Evolutionary conservation across 306 rosid genomes (phyloP).

Genomic region (Astragalus membranaceus): DNA sequence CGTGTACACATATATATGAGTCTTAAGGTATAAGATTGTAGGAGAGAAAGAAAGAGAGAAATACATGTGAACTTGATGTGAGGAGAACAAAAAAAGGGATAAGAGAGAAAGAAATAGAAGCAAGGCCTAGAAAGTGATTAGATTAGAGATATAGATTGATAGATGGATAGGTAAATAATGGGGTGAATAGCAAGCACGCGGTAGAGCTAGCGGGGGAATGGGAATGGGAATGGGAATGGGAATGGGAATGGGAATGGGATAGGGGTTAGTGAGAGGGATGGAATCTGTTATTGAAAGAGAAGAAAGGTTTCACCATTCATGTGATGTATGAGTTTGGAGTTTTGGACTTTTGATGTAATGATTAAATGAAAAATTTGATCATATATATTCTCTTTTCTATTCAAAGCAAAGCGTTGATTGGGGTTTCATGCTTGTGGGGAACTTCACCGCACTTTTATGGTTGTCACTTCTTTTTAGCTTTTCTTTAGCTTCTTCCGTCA

Average conservation of each 20-base stretch:
- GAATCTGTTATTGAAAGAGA: constrained; percentile 38
- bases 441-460: constrained; percentile 35
- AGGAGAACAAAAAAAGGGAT: background rate
- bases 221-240: background rate
- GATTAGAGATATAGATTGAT: background rate
- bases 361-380: background rate
- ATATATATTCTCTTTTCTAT: constrained; percentile 28
- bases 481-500: background rate
- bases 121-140: constrained; percentile 7
- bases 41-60: background rate
- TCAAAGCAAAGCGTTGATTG: constrained; percentile 47
- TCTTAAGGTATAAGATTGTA: constrained; percentile 14
- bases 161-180: background rate
- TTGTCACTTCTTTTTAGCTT: constrained; percentile 17
- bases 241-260: background rate
- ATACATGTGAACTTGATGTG: constrained; percentile 20
- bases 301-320: constrained; percentile 21
- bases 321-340: constrained; percentile 14
- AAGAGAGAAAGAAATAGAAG: constrained; percentile 25
- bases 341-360: background rate
- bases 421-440: constrained; percentile 41
- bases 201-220: constrained; percentile 33
- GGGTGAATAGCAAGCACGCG: constrained; percentile 13
- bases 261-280: constrained; percentile 13
- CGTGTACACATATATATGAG: too few relatives aligned